Evolutionary conservation across 2,329 filamentous ascomycete species (phyloP), one percentile per base, ranked within the genome.

Genomic region (Penicillium paneum): DNA sequence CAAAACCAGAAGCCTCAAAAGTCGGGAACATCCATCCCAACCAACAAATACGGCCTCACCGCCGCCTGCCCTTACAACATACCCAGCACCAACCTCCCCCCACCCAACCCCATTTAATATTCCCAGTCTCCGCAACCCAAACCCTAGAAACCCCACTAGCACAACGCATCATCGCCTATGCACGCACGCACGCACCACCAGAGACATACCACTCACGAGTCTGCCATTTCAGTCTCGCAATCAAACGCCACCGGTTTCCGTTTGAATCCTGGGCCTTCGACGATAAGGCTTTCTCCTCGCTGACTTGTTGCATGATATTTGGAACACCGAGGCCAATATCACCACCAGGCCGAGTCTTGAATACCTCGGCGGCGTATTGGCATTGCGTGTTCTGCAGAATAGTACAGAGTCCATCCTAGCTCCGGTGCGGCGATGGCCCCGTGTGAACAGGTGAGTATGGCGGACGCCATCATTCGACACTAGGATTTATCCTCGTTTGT

Each of bases 281-380:
- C 32, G 69, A 78, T 38, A 79, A 83, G 60, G 83, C 81, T 1
- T 86, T 81, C 67, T 86, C 47, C 71, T 91, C 0, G 78, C 86
- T 1, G 85, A 81, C 56, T 76, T 91, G 2, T 79, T 92, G 3
- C 89, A 92, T 68, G 88, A 91, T 71, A 87, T 91, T 57, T 88
- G 87, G 21, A 89, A 85, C 0, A 84, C 85, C 0, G 68, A 77
- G 3, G 74, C 79, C 17, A 82, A 88, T 66, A 70, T 87, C 24
- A 64, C 71, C 0, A 90, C 87, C 0, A 78, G 78, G 26, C 75
- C 91, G 65, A 88, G 83, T 8, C 91, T 91, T 66, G 88, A 91
- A 62, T 88, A 88, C 64, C 83, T 83, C 62, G 87, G 87, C 32
- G 87, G 79, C 0, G 70, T 85, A 41, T 71, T 85, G n/a, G 84